Evolutionary conservation across 306 rosid genomes (phyloP).

Genomic region (Phaseolus lunatus): DNA sequence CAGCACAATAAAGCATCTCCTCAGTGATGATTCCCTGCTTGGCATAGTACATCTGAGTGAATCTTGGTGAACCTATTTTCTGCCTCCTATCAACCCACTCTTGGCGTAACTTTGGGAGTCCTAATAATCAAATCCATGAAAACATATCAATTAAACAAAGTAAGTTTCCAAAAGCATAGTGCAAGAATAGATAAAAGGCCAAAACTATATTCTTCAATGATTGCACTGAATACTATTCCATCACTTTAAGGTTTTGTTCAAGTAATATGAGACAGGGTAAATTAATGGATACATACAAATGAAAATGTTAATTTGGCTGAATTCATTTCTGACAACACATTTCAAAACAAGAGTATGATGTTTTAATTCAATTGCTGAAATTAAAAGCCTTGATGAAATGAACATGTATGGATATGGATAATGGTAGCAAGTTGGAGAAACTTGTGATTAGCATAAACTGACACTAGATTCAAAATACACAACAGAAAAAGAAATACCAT

Average conservation of each 20-base stretch:
- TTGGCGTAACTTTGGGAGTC: slow-evolving; percentile 84
- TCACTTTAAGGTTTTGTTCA: background rate
- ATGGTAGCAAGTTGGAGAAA: slow-evolving; percentile 15
- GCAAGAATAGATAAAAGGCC: slow-evolving; percentile 30
- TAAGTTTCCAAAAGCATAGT: slow-evolving; percentile 15
- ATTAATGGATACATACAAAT: background rate
- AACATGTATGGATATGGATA: too few relatives aligned
- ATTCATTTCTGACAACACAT: background rate
- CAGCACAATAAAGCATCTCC: slow-evolving; percentile 91
- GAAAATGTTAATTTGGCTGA: background rate
- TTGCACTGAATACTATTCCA: background rate
- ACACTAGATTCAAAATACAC: background rate
- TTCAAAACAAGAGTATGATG: slow-evolving; percentile 1
- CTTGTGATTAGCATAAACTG: background rate
- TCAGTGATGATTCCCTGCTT: slow-evolving; percentile 96
- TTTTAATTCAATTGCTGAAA: background rate
- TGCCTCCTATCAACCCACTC: slow-evolving; percentile 91
- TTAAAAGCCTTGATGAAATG: too few relatives aligned
- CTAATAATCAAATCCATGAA: slow-evolving; percentile 57
- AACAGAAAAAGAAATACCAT: background rate
- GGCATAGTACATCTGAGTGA: slow-evolving; percentile 98
- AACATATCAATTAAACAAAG: slow-evolving; percentile 36
- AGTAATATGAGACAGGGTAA: background rate
- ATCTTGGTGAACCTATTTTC: slow-evolving; percentile 77
- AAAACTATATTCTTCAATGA: slow-evolving; percentile 26